These are phyloP conservation scores for Eucalyptus caleyi DNA, from an alignment of 345 rosid species.

Conservation along the genomic window DNA sequence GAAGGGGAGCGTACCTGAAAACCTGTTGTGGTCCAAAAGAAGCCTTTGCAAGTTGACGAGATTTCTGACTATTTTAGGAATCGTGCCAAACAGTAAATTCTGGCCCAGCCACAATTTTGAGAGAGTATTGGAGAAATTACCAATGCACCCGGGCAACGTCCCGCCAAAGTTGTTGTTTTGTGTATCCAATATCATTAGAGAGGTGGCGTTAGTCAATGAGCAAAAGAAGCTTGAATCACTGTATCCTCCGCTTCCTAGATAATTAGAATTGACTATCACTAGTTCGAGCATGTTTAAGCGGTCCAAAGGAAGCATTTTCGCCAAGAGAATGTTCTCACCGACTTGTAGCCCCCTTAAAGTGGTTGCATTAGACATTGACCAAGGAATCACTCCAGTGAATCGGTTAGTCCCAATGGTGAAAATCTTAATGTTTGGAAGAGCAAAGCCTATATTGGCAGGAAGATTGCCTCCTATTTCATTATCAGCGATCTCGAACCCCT, in stretches of 20 bases:
- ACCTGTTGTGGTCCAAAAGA: too few species aligned
- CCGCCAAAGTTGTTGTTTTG: neutral
- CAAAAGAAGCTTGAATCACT: neutral
- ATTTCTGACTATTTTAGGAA: neutral
- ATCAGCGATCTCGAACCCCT: fast-evolving
- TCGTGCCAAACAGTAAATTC: neutral
- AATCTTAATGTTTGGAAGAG: neutral
- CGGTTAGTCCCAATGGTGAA: neutral
- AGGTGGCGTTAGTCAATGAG: neutral
- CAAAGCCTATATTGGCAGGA: neutral
- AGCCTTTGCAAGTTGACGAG: neutral
- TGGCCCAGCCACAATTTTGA: fast-evolving
- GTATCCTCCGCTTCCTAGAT: neutral
- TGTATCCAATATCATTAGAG: fast-evolving
- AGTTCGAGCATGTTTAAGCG: neutral
- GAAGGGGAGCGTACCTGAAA: too few species aligned
- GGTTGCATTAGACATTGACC: conserved; percentile 1
- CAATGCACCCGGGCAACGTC: neutral
- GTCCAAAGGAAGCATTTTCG: conserved; percentile 3
- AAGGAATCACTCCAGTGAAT: neutral
- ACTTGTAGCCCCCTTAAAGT: neutral
- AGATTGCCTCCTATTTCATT: conserved; percentile 11
- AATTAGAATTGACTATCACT: neutral
- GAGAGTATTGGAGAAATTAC: neutral
- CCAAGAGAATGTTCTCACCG: neutral